These are phyloP conservation scores for Corrigiola litoralis DNA, from an alignment of 179 eudicot species.

Conservation along the genomic window DNA sequence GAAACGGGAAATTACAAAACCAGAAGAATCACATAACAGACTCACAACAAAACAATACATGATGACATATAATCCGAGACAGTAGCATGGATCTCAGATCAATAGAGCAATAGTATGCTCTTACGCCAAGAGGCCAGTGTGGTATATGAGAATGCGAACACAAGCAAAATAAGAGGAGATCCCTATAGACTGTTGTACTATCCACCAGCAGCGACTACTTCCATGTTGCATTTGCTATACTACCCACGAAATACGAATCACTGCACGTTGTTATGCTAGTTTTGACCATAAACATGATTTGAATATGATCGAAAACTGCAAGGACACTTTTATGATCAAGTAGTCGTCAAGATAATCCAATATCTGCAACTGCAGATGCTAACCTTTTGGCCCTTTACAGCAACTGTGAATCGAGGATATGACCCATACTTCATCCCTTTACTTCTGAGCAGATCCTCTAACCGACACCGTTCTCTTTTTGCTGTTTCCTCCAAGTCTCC, in stretches of 20 bases:
- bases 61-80: too few species aligned
- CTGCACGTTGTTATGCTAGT: too few species aligned
- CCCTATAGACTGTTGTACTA: neutral
- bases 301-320: neutral
- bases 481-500: slow-evolving; percentile 70
- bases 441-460: slow-evolving; percentile 70
- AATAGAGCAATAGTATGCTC: neutral
- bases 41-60: too few species aligned
- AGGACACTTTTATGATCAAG: neutral
- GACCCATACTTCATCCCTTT: slow-evolving; percentile 76
- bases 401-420: slow-evolving; percentile 76
- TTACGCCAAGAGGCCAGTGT: neutral
- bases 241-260: too few species aligned
- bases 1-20: too few species aligned
- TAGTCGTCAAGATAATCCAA: neutral
- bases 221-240: too few species aligned
- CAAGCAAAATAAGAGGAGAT: neutral
- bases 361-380: slow-evolving; percentile 1
- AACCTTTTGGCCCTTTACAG: slow-evolving; percentile 94
- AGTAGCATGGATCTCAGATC: too few species aligned
- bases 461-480: slow-evolving; percentile 53
- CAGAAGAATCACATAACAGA: neutral
- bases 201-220: too few species aligned
- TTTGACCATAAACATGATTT: neutral
- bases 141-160: neutral